phyloP scores from a whole-genome alignment of 192 early-diverging fungal genomes.

The Lobulomyces angularis region DNA sequence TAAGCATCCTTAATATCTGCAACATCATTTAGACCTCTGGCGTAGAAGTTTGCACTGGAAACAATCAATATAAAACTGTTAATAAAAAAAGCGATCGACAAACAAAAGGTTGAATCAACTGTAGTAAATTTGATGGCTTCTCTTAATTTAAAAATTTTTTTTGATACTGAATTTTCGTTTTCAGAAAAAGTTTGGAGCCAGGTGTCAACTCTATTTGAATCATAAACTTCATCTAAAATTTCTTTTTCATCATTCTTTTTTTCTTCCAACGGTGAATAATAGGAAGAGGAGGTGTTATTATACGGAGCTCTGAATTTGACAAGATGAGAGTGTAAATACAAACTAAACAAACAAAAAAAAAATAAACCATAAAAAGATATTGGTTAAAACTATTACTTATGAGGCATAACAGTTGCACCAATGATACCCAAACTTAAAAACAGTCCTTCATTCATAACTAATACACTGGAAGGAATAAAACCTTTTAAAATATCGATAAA shows the following conservation, averaged over 20 bases:
- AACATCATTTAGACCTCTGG: slow-evolving; percentile 28
- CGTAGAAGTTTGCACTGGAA: slow-evolving; percentile 57
- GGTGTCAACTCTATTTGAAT: neutral
- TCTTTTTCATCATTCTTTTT: slow-evolving; percentile 1
- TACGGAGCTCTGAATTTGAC: slow-evolving; percentile 45
- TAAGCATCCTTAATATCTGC: slow-evolving; percentile 59
- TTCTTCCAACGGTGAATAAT: neutral
- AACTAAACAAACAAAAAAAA: slow-evolving; percentile 12
- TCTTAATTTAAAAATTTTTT: too few species aligned
- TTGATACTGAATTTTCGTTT: slow-evolving; percentile 18
- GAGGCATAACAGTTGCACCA: slow-evolving; percentile 55
- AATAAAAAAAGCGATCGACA: neutral
- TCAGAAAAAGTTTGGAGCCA: slow-evolving; percentile 3
- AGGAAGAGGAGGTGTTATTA: slow-evolving; percentile 6
- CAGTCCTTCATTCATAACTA: slow-evolving; percentile 48
- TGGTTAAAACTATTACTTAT: neutral
- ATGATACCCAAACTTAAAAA: slow-evolving; percentile 71
- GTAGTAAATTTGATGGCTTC: too few species aligned
- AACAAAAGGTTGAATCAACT: slow-evolving; percentile 52
- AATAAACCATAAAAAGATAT: neutral
- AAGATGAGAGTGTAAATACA: slow-evolving; percentile 66
- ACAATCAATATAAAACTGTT: slow-evolving; percentile 59
- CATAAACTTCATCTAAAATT: neutral
- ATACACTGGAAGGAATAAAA: slow-evolving; percentile 38
- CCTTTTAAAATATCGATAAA: slow-evolving; percentile 51